phyloP scores from a whole-genome alignment of 2,329 filamentous ascomycete species.

The Paracamarosporium sp. region DNA sequence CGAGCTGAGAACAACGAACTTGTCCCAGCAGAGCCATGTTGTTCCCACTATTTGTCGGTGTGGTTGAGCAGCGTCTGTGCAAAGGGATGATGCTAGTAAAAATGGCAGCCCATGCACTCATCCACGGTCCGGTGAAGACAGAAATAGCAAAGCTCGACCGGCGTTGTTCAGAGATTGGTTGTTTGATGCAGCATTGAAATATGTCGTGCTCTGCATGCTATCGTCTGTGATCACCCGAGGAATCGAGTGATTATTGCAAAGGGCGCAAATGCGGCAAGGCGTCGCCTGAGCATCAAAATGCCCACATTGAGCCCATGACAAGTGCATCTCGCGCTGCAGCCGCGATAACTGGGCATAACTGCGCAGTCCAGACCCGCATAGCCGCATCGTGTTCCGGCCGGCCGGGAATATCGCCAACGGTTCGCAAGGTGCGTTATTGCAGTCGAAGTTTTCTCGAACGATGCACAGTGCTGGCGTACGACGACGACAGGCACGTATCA shows the following conservation, averaged over 20 bases:
- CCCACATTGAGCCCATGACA: background rate
- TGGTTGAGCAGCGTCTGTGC: background rate
- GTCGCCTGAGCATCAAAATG: background rate
- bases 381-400: background rate
- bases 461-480: background rate
- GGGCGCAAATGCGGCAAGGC: background rate
- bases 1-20: background rate
- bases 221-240: background rate
- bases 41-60: too few relatives aligned
- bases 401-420: background rate
- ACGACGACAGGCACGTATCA: background rate
- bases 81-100: background rate
- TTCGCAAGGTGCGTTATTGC: background rate
- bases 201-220: background rate
- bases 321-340: constrained; percentile 1
- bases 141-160: background rate
- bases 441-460: background rate
- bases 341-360: background rate
- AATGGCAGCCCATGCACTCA: background rate
- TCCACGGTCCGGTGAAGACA: background rate
- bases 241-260: background rate
- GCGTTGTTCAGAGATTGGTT: background rate
- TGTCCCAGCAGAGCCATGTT: background rate
- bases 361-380: constrained; percentile 5
- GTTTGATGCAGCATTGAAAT: background rate